These are phyloP conservation scores for Stenogyne calaminthoides DNA, from an alignment of 305 asterid species.

Conservation along the genomic window DNA sequence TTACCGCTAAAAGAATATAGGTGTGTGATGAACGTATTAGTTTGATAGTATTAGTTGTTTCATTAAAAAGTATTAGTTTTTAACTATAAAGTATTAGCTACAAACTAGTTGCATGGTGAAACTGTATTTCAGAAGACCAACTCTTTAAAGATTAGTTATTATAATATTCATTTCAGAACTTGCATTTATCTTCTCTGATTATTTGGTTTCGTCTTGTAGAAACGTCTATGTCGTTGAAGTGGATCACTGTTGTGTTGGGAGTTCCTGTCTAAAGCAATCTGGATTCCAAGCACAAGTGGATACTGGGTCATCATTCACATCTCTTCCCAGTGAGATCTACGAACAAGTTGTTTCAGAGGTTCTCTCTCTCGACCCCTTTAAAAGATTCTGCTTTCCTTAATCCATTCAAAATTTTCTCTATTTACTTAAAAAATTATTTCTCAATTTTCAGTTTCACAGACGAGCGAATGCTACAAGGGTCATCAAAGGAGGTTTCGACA, in stretches of 20 bases:
- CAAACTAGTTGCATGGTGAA: too few relatives aligned
- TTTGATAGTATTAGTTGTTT: too few relatives aligned
- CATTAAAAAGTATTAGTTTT: too few relatives aligned
- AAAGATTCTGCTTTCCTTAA: neutral
- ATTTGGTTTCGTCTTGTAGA: constrained; percentile 34
- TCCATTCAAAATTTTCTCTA: constrained; percentile 10
- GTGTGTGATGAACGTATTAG: constrained; percentile 39
- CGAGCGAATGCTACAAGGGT: constrained; percentile 51
- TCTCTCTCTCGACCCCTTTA: constrained; percentile 21
- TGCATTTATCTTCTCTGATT: constrained; percentile 16
- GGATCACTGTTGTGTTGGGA: constrained; percentile 59
- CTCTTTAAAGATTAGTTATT: neutral
- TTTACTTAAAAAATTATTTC: constrained; percentile 5
- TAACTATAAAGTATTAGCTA: too few relatives aligned
- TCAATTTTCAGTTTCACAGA: constrained; percentile 54
- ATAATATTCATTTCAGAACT: neutral
- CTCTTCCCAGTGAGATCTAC: constrained; percentile 54
- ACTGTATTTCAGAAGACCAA: too few relatives aligned
- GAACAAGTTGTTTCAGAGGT: constrained; percentile 64
- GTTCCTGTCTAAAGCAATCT: constrained; percentile 52
- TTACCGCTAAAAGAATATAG: constrained; percentile 37
- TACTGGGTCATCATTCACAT: constrained; percentile 82
- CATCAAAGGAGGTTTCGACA: constrained; percentile 48
- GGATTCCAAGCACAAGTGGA: constrained; percentile 67
- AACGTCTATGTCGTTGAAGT: constrained; percentile 56